Percentiles rank a stretch among this genome's conserved stretches.
Conservation (phyloP, 2,329 filamentous ascomycete species). For the Aspergillus pseudoviridinutans region DNA sequence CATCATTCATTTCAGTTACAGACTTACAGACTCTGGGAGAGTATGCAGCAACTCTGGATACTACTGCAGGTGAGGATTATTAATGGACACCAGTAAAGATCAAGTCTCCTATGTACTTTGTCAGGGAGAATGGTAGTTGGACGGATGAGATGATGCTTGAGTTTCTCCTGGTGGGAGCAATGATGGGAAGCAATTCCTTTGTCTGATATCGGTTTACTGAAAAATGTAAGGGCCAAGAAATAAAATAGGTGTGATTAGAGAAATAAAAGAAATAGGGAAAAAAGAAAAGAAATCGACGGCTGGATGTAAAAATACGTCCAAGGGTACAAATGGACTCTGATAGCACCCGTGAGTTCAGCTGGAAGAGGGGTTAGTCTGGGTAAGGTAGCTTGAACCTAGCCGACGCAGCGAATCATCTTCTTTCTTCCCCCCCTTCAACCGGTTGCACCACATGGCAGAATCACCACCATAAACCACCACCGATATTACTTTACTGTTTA, state of each 20-base stretch:
- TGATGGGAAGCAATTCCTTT: not conserved
- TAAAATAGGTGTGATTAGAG: not conserved
- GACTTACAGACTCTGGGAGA: not conserved
- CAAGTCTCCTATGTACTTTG: not conserved
- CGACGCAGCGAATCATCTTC: not conserved
- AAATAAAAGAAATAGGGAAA: not conserved
- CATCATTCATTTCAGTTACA: not conserved
- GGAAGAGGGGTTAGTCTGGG: slow-evolving; percentile 1
- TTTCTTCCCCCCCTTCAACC: not conserved
- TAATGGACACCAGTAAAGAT: not conserved
- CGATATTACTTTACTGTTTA: not conserved
- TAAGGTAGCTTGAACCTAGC: not conserved
- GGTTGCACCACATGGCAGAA: slow-evolving; percentile 13
- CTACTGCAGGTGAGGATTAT: not conserved
- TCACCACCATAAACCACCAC: slow-evolving; percentile 3
- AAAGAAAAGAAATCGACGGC: not conserved
- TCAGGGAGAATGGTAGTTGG: not conserved
- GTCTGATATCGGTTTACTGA: not conserved
- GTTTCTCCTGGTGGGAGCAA: not conserved
- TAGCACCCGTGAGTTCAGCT: not conserved
- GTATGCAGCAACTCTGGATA: not conserved
- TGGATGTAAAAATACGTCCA: not conserved
- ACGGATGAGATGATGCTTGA: not conserved
- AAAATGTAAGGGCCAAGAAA: not conserved
- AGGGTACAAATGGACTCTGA: not conserved